Percentiles rank a stretch among this genome's conserved stretches.
phyloP scores from a whole-genome alignment of 352 stramenopile genomes.

The Phytophthora boehmeriae region DNA sequence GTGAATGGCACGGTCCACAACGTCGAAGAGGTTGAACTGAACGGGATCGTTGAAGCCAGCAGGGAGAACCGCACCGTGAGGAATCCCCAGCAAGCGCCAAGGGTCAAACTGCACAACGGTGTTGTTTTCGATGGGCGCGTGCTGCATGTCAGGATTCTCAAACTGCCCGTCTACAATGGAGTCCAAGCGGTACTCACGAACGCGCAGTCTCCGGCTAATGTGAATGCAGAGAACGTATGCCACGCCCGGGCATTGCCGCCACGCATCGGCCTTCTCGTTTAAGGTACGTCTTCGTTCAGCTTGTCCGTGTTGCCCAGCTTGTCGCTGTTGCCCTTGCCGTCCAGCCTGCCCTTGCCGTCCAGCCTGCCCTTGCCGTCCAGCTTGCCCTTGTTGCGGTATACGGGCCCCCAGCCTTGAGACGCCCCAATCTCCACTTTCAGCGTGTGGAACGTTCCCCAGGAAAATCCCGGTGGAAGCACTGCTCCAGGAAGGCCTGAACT shows the following conservation, averaged over 20 bases:
- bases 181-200: conserved; percentile 6
- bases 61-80: background rate
- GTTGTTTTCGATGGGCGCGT: background rate
- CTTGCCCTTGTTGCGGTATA: background rate
- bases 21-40: background rate
- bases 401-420: background rate
- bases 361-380: too few relatives aligned
- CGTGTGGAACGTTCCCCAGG: background rate
- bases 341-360: too few relatives aligned
- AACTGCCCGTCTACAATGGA: conserved; percentile 1
- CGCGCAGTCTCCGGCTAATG: background rate
- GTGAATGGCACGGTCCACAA: background rate
- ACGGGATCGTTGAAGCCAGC: conserved; percentile 1
- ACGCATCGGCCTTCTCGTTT: conserved; percentile 3
- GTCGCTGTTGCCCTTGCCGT: too few relatives aligned
- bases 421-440: conserved; percentile 12
- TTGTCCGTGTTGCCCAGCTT: too few relatives aligned
- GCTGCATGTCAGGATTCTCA: background rate
- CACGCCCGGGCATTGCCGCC: conserved; percentile 4
- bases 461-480: background rate
- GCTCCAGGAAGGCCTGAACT: too few relatives aligned
- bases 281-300: too few relatives aligned
- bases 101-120: background rate
- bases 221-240: conserved; percentile 8
- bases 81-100: conserved; percentile 7